Evolutionary conservation across 805 yeast species (phyloP).

Genomic region (Lachancea quebecensis): DNA sequence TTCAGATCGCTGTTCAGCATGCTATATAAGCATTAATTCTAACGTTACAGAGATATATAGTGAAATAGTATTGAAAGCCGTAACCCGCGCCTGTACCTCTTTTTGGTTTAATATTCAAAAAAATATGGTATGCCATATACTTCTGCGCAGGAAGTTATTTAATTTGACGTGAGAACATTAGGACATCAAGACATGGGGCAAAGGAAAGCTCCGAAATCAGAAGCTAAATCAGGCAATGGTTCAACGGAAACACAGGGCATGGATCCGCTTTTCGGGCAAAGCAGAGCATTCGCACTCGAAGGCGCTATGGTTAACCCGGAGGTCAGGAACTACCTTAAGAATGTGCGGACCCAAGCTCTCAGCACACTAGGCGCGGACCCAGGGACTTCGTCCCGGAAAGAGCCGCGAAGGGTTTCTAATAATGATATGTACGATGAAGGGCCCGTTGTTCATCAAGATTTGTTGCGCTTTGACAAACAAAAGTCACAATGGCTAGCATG

Average conservation of each 20-base stretch:
- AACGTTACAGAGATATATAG: too few species aligned
- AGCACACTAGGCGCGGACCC: constrained; percentile 11
- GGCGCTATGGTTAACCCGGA: constrained; percentile 23
- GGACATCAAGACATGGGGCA: neutral
- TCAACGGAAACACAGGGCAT: constrained; percentile 1
- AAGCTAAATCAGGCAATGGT: neutral
- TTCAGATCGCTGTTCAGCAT: too few species aligned
- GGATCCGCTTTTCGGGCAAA: constrained; percentile 29
- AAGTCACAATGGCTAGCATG: constrained; percentile 3
- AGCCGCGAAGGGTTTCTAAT: neutral
- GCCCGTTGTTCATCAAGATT: constrained; percentile 1
- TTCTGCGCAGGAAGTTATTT: too few species aligned
- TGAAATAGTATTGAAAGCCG: too few species aligned
- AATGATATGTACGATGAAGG: constrained; percentile 4
- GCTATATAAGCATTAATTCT: too few species aligned
- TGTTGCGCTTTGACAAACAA: constrained; percentile 1
- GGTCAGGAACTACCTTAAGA: constrained; percentile 19
- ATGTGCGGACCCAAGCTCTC: constrained; percentile 27
- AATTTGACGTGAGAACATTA: too few species aligned
- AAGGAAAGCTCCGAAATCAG: neutral
- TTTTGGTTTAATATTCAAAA: too few species aligned
- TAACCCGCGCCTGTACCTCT: too few species aligned
- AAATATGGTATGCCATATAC: too few species aligned
- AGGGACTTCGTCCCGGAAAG: neutral
- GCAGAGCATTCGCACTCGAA: constrained; percentile 21